Evolutionary conservation across 2,329 filamentous ascomycete species (phyloP).

Genomic region (Colletotrichum incanum): DNA sequence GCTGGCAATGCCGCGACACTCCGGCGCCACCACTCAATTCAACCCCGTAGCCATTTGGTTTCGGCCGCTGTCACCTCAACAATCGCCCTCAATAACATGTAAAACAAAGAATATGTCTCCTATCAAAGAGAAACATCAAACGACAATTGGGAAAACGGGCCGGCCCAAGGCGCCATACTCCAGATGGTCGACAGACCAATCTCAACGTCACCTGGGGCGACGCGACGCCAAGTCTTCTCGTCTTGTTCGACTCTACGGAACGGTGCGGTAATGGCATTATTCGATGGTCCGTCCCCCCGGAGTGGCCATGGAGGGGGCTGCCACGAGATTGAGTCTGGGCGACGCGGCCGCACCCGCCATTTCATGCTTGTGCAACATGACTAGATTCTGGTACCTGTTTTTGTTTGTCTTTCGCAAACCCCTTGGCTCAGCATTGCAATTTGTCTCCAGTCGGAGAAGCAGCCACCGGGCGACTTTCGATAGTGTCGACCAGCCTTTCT

Average conservation of each 20-base stretch:
- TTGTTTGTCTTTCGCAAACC: neutral
- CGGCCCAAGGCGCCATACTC: conserved; percentile 30
- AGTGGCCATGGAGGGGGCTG: conserved; percentile 19
- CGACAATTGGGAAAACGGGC: conserved; percentile 1
- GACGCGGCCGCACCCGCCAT: conserved; percentile 29
- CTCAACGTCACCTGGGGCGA: conserved; percentile 25
- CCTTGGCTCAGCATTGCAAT: conserved; percentile 6
- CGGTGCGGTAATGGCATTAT: conserved; percentile 8
- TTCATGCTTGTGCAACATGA: conserved; percentile 18
- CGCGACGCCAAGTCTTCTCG: conserved; percentile 17
- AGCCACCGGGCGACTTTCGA: neutral
- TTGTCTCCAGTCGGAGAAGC: neutral
- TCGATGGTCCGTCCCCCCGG: conserved; percentile 2
- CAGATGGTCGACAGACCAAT: neutral
- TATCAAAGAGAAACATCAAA: conserved; percentile 18
- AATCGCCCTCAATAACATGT: conserved; percentile 1
- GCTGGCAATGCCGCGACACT: neutral
- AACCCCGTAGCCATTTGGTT: neutral
- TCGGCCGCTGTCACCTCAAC: conserved; percentile 28
- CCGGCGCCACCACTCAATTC: neutral
- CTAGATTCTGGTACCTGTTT: conserved; percentile 26
- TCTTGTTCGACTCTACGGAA: conserved; percentile 1
- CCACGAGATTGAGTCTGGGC: conserved; percentile 34
- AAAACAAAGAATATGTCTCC: conserved; percentile 25
- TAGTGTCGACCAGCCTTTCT: conserved; percentile 10